These are phyloP conservation scores for Tilletia indica DNA, from an alignment of 1,284 basidiomycete genomes.

Conservation along the genomic window DNA sequence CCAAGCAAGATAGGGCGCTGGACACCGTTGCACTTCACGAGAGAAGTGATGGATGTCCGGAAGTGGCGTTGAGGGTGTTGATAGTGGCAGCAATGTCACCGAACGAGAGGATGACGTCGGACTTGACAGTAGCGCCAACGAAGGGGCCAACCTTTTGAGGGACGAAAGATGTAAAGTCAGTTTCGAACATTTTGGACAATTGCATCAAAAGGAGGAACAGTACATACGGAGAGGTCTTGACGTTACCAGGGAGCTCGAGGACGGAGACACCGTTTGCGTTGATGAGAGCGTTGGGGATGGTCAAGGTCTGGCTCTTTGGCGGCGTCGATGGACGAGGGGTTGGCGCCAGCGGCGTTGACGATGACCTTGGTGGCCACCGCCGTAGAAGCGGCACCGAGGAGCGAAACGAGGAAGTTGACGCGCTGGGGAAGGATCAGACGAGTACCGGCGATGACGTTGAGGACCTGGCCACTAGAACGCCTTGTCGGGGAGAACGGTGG, in stretches of 20 bases:
- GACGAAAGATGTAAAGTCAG: too few species aligned
- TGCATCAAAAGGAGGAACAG: too few species aligned
- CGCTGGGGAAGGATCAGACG: constrained; percentile 13
- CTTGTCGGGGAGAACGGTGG: neutral
- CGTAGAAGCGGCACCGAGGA: constrained; percentile 15
- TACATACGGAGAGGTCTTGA: neutral
- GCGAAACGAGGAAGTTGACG: neutral
- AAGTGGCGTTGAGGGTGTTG: neutral
- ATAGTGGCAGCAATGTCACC: constrained; percentile 9
- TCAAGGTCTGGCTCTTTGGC: constrained; percentile 8
- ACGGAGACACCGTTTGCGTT: constrained; percentile 18
- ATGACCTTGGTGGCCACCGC: constrained; percentile 9
- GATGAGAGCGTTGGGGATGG: constrained; percentile 11
- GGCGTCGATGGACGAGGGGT: constrained; percentile 4
- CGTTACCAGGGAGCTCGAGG: constrained; percentile 6
- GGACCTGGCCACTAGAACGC: too few species aligned
- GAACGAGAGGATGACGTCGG: neutral
- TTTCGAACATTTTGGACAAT: too few species aligned
- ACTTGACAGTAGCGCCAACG: neutral
- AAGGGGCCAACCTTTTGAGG: neutral
- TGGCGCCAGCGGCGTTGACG: constrained; percentile 14
- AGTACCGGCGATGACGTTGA: constrained; percentile 11
- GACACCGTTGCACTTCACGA: neutral
- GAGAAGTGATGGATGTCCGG: constrained; percentile 7
- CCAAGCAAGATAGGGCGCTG: neutral